Base-by-base conservation (phyloP, 805 yeast genomes). In the Ogataea henricii region DNA sequence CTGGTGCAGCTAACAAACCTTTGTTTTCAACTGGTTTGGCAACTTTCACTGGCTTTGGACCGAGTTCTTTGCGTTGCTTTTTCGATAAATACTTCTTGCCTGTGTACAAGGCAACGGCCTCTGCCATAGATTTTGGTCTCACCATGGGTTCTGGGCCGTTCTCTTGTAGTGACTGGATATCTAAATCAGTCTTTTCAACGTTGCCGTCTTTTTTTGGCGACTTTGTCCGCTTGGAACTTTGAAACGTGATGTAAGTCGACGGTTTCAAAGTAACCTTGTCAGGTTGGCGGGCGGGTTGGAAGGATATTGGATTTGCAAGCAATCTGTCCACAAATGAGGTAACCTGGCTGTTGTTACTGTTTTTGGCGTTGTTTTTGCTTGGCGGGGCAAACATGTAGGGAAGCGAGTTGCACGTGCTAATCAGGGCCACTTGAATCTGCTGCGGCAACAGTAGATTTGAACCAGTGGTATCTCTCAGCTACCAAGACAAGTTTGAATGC, bases 271-370 rank as follows among this genome's bases (percentile, higher is more conserved):
- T 59, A 12, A 71, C 70, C 17, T 71, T 67, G 60, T 80, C 86
- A 5, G 82, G 78, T 45, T 68, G 68, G 53, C 74, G 78, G 13
- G 88, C 90, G 3, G 81, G 72, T 45, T 77, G 81, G 65, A 88
- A 89, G 23, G 72, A 72, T 43, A 85, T 63, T 8, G 89, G 90
- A 47, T 79, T 78, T 23, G 82, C 67, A 34, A 83, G 69, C 46
- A 84, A 73, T 57, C 86, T 72, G 57, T 82, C 87, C 49, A 83
- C 78, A 38, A 82, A 63, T n/a, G 88, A 87, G 42, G 78, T 72
- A 9, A 57, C 44, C 35, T 45, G 56, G 38, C 25, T 44, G 40
- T 43, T 36, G 32, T 39, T 43, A 40, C 38, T 41, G 41, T 26
- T 37, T 13, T 39, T 42, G 23, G 37, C 47, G 23, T 38, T 44